Percentiles rank a stretch among this genome's conserved stretches.
Conservation (phyloP, 2,329 filamentous ascomycete species). For the Aureobasidium sp. region DNA sequence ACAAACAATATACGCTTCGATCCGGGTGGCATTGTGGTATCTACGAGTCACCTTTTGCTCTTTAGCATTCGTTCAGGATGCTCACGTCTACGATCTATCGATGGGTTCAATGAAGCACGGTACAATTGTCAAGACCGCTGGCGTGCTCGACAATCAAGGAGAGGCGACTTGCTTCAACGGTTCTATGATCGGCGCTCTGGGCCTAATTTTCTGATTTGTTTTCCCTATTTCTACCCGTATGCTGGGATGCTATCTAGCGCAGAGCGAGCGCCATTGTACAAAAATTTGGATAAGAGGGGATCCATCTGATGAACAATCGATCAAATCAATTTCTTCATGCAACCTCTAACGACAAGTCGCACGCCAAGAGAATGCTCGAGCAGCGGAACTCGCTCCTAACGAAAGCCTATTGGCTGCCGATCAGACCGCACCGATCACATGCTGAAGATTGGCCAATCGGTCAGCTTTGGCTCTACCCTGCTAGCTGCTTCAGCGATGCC, state of each 20-base stretch:
- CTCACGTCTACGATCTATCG: neutral
- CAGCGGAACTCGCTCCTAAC: neutral
- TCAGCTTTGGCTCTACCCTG: neutral
- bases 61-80: slow-evolving; percentile 18
- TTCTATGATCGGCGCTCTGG: neutral
- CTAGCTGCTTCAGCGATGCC: neutral
- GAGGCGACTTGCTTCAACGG: neutral
- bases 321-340: neutral
- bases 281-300: neutral
- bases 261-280: no score
- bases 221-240: neutral
- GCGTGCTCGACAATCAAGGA: slow-evolving; percentile 3
- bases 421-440: neutral
- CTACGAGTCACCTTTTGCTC: neutral
- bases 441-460: neutral
- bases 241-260: neutral
- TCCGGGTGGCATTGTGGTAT: neutral
- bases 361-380: neutral
- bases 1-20: neutral
- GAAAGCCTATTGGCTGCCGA: neutral
- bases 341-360: neutral
- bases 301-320: neutral
- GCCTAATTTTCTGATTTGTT: neutral
- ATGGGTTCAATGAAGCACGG: neutral
- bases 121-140: neutral